A percentile compares a stretch with the other conserved stretches of the same genome.
phyloP scores from a whole-genome alignment of 2,329 filamentous ascomycete species.

The Colletotrichum gigasporum region DNA sequence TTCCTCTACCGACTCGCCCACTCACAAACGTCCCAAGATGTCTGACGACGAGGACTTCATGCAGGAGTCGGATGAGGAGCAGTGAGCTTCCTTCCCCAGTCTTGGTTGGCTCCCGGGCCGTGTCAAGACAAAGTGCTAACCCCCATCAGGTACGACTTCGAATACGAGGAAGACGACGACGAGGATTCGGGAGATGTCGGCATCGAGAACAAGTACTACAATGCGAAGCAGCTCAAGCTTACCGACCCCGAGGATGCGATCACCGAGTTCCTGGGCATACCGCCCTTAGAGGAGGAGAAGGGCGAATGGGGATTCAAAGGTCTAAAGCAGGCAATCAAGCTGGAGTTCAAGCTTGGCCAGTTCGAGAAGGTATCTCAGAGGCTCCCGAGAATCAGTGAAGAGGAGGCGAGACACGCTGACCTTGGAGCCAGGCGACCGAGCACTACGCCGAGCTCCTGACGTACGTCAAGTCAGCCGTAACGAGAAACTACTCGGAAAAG shows the following conservation, averaged over 20 bases:
- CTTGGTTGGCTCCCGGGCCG: too few relatives aligned
- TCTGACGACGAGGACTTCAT: constrained; percentile 62
- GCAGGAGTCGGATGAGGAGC: constrained; percentile 58
- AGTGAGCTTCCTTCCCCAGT: constrained; percentile 40
- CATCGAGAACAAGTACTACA: constrained; percentile 99
- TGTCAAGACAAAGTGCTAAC: constrained; percentile 27
- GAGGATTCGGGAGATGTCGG: constrained; percentile 89
- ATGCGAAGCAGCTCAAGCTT: constrained; percentile 94
- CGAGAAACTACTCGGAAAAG: constrained; percentile 98
- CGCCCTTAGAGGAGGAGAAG: constrained; percentile 86
- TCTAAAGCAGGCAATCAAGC: constrained; percentile 96
- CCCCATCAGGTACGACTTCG: constrained; percentile 81
- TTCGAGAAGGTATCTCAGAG: constrained; percentile 75
- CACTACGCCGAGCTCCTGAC: constrained; percentile 96
- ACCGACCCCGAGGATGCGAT: constrained; percentile 90
- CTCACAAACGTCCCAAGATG: constrained; percentile 44
- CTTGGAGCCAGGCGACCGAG: constrained; percentile 74
- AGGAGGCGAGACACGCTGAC: constrained; percentile 3
- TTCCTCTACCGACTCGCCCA: not conserved
- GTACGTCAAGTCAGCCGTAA: constrained; percentile 96
- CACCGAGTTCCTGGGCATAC: constrained; percentile 90
- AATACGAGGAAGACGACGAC: constrained; percentile 93
- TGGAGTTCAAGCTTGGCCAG: constrained; percentile 91
- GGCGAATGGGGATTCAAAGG: constrained; percentile 99
- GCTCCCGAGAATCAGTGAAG: not conserved